These are phyloP conservation scores for Colletotrichum plurivorum DNA, from an alignment of 2,329 filamentous ascomycete genomes.

Conservation along the genomic window DNA sequence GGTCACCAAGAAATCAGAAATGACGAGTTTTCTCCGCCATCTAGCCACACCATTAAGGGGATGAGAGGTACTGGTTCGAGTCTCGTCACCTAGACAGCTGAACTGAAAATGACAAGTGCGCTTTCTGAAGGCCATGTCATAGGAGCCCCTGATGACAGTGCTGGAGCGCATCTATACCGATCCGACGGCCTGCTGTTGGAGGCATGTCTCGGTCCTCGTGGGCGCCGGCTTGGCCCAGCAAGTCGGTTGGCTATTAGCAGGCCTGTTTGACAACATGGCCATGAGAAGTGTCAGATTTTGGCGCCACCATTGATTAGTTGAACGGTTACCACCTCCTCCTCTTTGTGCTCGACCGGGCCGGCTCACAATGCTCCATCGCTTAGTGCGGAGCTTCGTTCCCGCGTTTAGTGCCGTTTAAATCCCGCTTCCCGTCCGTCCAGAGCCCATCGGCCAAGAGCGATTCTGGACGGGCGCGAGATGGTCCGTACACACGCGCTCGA, in stretches of 20 bases:
- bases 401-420: slow-evolving; percentile 15
- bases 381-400: slow-evolving; percentile 19
- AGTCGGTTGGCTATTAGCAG: not conserved
- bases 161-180: not conserved
- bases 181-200: not conserved
- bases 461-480: not conserved
- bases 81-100: slow-evolving; percentile 1
- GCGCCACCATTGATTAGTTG: not conserved
- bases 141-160: not conserved
- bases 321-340: not conserved
- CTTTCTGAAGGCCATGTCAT: not conserved
- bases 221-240: slow-evolving; percentile 1
- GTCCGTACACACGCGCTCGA: not conserved
- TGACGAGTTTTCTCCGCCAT: not conserved
- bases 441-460: not conserved
- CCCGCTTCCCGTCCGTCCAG: slow-evolving; percentile 11
- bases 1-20: slow-evolving; percentile 13
- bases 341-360: slow-evolving; percentile 13
- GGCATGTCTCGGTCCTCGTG: slow-evolving; percentile 6
- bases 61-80: not conserved
- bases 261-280: not conserved
- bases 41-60: not conserved
- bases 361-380: not conserved
- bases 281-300: not conserved
- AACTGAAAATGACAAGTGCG: not conserved